Base-by-base conservation (phyloP, 371 early-diverging fungal species). In the Choanephora cucurbitarum region DNA sequence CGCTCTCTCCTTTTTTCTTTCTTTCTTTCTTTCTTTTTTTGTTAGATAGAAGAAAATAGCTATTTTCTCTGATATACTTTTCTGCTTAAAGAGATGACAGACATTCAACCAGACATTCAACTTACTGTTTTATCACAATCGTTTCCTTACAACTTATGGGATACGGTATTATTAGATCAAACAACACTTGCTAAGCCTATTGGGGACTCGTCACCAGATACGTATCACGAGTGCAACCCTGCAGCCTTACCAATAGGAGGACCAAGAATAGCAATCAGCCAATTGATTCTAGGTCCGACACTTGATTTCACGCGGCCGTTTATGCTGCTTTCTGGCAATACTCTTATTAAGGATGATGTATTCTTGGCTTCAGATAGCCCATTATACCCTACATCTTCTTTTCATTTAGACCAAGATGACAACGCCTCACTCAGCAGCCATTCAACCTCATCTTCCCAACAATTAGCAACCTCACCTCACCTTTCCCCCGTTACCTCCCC, bases 401-500 rank as follows among this genome's bases (percentile, higher is more conserved):
- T 37, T 10, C 40, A 11, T 40, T 23, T 41, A 14, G 65, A 65
- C 28, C 60, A 55, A 14, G 65, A 65, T 33, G 65, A 65, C 48
- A 65, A 19, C n/a, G 60, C 53, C 11, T 65, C 65, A 23, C 57
- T 65, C 18, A 65, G 65, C 31, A 65, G 65, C 17, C 60, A 52
- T 41, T 65, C 66, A 17, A 48, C 49, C 21, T 43, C 46, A 5
- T 62, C 63, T 15, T 63, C 54, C 32, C 57, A 63, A 44, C 63
- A 62, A 33, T 32, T 42, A 9, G 5, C 3, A 5, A 39, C 53
- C 19, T 57, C 60, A 9, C 61, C 57, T 23, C 52, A 52, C 18
- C 41, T 67, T 21, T 61, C 67, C 33, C 66, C 66, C 22, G 66
- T 66, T 9, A 66, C 62, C 11, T 64, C 61, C 5, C 69, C 69